Evolutionary conservation across 805 yeast genomes (phyloP), one percentile per base, ranked within the genome.

Genomic region (Candida parachauliodes): DNA sequence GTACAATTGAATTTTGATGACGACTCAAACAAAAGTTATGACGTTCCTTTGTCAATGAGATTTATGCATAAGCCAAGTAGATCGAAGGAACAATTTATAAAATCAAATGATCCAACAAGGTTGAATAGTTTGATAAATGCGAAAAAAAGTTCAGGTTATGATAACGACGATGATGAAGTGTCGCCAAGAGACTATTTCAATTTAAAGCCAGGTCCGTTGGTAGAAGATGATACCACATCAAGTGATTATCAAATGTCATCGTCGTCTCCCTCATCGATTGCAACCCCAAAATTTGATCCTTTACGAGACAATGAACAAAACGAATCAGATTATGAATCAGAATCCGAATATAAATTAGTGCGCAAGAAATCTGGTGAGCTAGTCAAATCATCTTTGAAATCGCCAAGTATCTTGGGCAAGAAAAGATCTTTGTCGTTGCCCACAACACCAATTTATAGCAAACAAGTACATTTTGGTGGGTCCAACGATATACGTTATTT

Each of bases 291-390:
- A n/a, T 23, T 29, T 7, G 36, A 18, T n/a, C 24, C 28, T 17
- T 27, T 27, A 12, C 14, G 21, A 8, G 16, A 29, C 15, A 11
- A 18, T 11, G 29, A 32, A 5, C n/a, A n/a, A n/a, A n/a, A n/a
- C n/a, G n/a, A n/a, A n/a, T n/a, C n/a, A n/a, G n/a, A n/a, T n/a
- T n/a, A n/a, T n/a, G n/a, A n/a, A n/a, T n/a, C n/a, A n/a, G 41
- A 43, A 11, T 18, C 15, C 7, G 46, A 39, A n/a, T 49, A 57
- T 40, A 52, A 48, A 36, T 60, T 85, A 37, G 75, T 87, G 3
- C 78, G 94, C 34, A 89, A 88, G 57, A 88, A 88, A 57, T 77
- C 88, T 1, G 96, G 95, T n/a, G 96, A 88, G 54, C 64, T 84
- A 30, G 83, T 87, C 31, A 85, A 85, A 53, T 77, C 89, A 2